These are phyloP conservation scores for Calonectria pteridis DNA, from an alignment of 2,329 filamentous ascomycete genomes.

Conservation along the genomic window DNA sequence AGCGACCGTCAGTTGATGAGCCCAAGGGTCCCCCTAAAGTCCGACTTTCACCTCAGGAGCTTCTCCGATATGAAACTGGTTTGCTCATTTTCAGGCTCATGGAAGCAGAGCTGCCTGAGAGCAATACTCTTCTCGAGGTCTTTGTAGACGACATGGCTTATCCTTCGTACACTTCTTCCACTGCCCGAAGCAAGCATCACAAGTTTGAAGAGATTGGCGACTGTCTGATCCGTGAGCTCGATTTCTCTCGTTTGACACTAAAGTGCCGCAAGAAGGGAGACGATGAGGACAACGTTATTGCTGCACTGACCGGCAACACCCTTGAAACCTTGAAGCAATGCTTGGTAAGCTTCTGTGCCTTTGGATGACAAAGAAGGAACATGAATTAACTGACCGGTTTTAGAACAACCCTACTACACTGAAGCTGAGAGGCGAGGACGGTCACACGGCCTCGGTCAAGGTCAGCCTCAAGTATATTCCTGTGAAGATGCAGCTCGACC, in stretches of 20 bases:
- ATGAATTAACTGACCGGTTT: constrained; percentile 13
- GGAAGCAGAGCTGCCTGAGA: constrained; percentile 85
- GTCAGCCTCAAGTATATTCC: constrained; percentile 96
- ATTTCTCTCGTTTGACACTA: constrained; percentile 92
- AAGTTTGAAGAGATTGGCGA: constrained; percentile 95
- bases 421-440: constrained; percentile 82
- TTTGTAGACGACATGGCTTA: constrained; percentile 96
- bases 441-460: constrained; percentile 78
- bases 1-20: constrained; percentile 54
- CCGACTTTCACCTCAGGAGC: constrained; percentile 81
- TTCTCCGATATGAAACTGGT: constrained; percentile 89
- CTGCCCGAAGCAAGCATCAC: constrained; percentile 75
- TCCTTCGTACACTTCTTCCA: constrained; percentile 86
- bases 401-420: constrained; percentile 91
- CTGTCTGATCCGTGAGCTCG: constrained; percentile 96
- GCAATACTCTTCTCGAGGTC: constrained; percentile 84
- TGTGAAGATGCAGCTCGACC: constrained; percentile 92
- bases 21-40: constrained; percentile 78
- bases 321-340: constrained; percentile 89
- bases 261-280: constrained; percentile 86
- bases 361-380: background rate
- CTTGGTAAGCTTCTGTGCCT: constrained; percentile 68
- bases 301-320: constrained; percentile 87
- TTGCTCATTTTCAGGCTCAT: constrained; percentile 95
- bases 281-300: constrained; percentile 81